phyloP scores from a whole-genome alignment of 306 rosid species.

The Casuarina equisetifolia region DNA sequence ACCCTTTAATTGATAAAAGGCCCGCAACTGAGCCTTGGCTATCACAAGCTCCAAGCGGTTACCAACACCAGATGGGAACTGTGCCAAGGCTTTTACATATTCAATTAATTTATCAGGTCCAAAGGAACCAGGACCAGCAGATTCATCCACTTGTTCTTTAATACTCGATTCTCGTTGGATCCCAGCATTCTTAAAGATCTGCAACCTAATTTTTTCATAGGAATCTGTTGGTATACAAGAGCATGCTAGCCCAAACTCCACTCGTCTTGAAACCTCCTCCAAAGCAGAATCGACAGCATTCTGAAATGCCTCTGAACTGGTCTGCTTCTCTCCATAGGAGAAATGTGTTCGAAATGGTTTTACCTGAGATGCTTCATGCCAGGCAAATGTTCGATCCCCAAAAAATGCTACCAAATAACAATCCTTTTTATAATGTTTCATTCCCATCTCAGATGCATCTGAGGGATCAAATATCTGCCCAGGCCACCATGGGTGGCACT shows the following conservation, averaged over 20 bases:
- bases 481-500: conserved; percentile 99
- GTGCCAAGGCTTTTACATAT: conserved; percentile 56
- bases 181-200: conserved; percentile 79
- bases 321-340: conserved; percentile 59
- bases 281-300: conserved; percentile 75
- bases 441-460: conserved; percentile 82
- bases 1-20: conserved; percentile 74
- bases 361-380: conserved; percentile 85
- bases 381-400: conserved; percentile 95
- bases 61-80: conserved; percentile 53
- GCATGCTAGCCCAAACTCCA: conserved; percentile 75
- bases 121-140: conserved; percentile 54
- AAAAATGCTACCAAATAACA: conserved; percentile 87
- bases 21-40: conserved; percentile 82
- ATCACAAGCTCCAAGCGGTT: conserved; percentile 66
- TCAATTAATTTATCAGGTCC: conserved; percentile 56
- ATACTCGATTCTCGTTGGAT: conserved; percentile 50
- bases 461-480: conserved; percentile 92
- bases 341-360: conserved; percentile 72
- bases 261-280: conserved; percentile 83
- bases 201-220: conserved; percentile 52
- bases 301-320: conserved; percentile 78
- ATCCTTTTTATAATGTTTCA: conserved; percentile 81
- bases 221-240: conserved; percentile 64
- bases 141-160: conserved; percentile 55